Conservation (phyloP, 768 basidiomycete genomes). For the Dendrothele bispora region DNA sequence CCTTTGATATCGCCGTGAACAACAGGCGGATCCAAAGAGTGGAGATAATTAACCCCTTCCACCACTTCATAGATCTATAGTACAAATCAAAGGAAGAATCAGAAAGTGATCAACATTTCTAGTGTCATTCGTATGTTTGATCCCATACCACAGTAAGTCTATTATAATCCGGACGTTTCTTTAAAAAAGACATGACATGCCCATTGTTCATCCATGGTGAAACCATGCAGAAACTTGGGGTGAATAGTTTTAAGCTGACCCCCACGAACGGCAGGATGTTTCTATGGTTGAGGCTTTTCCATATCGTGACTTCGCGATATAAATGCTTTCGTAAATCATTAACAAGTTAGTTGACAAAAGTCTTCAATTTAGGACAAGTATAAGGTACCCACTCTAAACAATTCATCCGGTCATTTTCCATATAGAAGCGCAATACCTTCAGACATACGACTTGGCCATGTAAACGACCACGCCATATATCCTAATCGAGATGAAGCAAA, state of each 20-base stretch:
- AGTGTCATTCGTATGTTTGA: too few relatives aligned
- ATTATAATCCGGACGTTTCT: slow-evolving; percentile 5
- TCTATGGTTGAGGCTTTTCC: not conserved
- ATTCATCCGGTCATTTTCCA: not conserved
- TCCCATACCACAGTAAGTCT: not conserved
- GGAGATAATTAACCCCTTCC: slow-evolving; percentile 8
- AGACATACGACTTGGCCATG: not conserved
- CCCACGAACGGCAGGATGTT: slow-evolving; percentile 1
- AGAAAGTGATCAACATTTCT: too few relatives aligned
- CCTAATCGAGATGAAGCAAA: not conserved
- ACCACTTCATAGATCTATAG: slow-evolving; percentile 8
- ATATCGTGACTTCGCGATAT: not conserved
- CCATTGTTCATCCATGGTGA: slow-evolving; percentile 2
- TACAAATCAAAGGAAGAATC: not conserved
- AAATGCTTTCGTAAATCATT: not conserved
- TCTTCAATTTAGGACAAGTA: not conserved
- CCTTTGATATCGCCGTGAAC: slow-evolving; percentile 11
- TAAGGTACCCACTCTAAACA: slow-evolving; percentile 8
- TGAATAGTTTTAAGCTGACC: not conserved
- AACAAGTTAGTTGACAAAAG: too few relatives aligned
- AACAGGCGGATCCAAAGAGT: slow-evolving; percentile 3
- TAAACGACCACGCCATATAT: slow-evolving; percentile 3
- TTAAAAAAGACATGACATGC: not conserved
- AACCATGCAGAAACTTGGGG: slow-evolving; percentile 1
- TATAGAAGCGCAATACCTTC: slow-evolving; percentile 2